Evolutionary conservation across 306 rosid genomes (phyloP), one percentile per base, ranked within the genome.

Genomic region (Pyrus betulifolia): DNA sequence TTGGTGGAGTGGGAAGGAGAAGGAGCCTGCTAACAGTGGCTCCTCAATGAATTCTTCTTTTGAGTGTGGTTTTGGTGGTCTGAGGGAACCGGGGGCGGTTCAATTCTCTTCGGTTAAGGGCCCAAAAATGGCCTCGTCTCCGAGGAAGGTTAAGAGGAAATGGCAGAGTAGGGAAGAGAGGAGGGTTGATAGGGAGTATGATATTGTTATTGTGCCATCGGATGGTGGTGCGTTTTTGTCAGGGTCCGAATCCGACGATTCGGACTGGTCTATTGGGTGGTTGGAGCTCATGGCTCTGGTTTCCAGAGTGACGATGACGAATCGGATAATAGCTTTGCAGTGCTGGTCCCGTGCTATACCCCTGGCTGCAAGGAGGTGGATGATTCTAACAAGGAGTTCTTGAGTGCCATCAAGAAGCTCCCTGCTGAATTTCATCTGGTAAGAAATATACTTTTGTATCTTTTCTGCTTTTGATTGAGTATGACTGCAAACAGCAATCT

Each of bases 211-310:
- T 87, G 98, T 94, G 28, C 87, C 96, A 74, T 87, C 98, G 17
- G 97, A 88, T 77, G 97, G 89, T 75, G 97, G 89, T 73, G 96
- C 79, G 49, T 85, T 87, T 72, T 71, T 89, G 62, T 91, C 97
- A 2, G 91, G 86, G 42, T 77, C 93, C 18, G 98, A 94, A 69
- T 88, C 97, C 70, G 98, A 92, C 67, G 97, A 79, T 76, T 87
- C 97, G 1, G 98, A 94, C 61, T 89, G 91, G 90, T 89, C 96
- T 49, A 89, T 94, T 68, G 98, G 98, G 19, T 94, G 98, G 98
- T 77, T 89, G 72, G 98, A 94, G 74, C 95, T 80, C 96, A 90
- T 60, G 97, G 94, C 45, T 82, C 91, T 71, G 91, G 82, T 74
- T 94, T 94, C 79, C 87, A 74, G 79, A 90, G 85, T 70, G 94